Evolutionary conservation across 306 rosid genomes (phyloP).

Genomic region (Clitoria ternatea): DNA sequence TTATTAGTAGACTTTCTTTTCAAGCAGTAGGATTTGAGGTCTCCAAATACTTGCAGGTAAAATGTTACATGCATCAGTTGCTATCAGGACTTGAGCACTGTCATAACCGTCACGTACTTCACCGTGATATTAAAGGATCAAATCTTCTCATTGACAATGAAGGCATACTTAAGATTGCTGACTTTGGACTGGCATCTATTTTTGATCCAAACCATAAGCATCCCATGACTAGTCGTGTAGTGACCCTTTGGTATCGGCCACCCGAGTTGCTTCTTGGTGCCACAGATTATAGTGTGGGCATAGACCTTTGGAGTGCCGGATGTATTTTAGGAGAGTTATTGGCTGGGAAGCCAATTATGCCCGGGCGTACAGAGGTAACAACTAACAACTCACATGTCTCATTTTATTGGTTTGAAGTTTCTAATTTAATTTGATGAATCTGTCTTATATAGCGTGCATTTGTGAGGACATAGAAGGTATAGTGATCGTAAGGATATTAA

Average conservation of each 20-base stretch:
- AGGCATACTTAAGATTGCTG: conserved; percentile 86
- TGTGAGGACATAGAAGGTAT: not conserved
- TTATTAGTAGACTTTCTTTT: conserved; percentile 16
- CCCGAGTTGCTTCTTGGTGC: conserved; percentile 97
- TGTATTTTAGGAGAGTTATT: conserved; percentile 91
- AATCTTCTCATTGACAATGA: conserved; percentile 84
- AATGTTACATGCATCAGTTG: conserved; percentile 85
- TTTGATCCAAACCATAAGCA: conserved; percentile 80
- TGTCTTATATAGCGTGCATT: conserved; percentile 5
- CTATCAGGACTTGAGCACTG: conserved; percentile 94
- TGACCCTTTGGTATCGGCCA: conserved; percentile 95
- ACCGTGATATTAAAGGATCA: conserved; percentile 96
- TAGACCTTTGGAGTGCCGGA: conserved; percentile 98
- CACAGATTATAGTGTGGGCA: conserved; percentile 77
- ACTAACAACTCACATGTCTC: conserved; percentile 29
- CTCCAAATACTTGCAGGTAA: conserved; percentile 54
- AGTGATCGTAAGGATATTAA: not conserved
- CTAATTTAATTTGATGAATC: conserved; percentile 8
- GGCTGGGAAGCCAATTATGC: conserved; percentile 97
- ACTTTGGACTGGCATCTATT: conserved; percentile 84
- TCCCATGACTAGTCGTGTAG: conserved; percentile 95
- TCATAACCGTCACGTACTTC: conserved; percentile 72
- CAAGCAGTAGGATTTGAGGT: conserved; percentile 14
- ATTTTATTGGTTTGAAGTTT: conserved; percentile 1
- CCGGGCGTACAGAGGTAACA: conserved; percentile 96